Evolutionary conservation across 1,284 basidiomycete species (phyloP).

Genomic region (Trametes versicolor): DNA sequence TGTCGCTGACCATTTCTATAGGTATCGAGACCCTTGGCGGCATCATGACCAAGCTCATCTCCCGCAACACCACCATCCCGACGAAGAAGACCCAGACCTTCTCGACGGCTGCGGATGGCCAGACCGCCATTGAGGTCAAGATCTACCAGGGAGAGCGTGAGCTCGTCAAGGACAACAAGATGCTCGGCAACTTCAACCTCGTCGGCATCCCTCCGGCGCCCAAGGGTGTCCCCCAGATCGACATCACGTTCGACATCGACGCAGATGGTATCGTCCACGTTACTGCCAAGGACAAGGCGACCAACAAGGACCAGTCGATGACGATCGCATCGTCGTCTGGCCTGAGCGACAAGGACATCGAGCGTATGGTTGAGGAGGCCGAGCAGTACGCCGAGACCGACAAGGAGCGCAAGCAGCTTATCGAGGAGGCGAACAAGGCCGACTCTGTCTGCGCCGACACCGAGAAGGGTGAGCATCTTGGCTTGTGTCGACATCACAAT

Average conservation of each 20-base stretch:
- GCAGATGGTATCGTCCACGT: constrained; percentile 99
- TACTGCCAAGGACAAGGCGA: constrained; percentile 97
- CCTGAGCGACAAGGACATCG: constrained; percentile 96
- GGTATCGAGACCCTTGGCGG: constrained; percentile 96
- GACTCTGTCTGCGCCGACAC: constrained; percentile 96
- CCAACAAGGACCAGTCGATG: constrained; percentile 97
- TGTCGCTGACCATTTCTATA: too few species aligned
- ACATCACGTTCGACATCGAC: constrained; percentile 99
- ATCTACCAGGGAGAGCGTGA: constrained; percentile 99
- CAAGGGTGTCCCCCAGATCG: constrained; percentile 98
- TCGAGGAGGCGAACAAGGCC: constrained; percentile 98
- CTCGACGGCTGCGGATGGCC: constrained; percentile 97
- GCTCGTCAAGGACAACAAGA: constrained; percentile 96
- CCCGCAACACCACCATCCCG: constrained; percentile 98
- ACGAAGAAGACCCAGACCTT: constrained; percentile 99
- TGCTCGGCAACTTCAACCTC: constrained; percentile 99
- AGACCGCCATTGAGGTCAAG: constrained; percentile 97
- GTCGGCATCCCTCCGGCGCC: constrained; percentile 97
- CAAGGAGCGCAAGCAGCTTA: constrained; percentile 88
- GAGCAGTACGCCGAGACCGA: constrained; percentile 94
- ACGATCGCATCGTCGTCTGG: constrained; percentile 98
- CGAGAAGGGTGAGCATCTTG: constrained; percentile 78
- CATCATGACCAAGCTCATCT: constrained; percentile 97
- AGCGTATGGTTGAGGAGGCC: constrained; percentile 95
- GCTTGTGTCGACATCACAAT: background rate